phyloP scores from a whole-genome alignment of 2,329 filamentous ascomycete genomes.

The Emericellopsis atlantica region DNA sequence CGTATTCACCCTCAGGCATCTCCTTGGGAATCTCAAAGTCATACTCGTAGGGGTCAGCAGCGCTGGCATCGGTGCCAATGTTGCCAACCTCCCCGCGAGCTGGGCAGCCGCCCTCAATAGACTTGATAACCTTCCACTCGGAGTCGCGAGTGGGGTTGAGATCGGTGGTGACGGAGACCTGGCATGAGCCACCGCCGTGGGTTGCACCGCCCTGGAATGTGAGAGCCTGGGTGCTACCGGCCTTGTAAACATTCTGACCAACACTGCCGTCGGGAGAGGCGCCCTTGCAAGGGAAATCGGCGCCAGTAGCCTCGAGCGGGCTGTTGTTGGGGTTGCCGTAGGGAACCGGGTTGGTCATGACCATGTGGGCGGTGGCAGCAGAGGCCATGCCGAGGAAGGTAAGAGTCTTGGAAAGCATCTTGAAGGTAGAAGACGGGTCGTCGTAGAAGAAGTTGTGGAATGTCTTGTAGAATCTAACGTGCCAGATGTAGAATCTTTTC shows the following conservation, averaged over 20 bases:
- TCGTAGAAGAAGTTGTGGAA: conserved; percentile 19
- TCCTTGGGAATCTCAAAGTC: conserved; percentile 59
- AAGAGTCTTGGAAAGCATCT: conserved; percentile 37
- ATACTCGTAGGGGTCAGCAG: conserved; percentile 42
- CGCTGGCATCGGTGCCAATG: conserved; percentile 31
- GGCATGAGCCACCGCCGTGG: conserved; percentile 89
- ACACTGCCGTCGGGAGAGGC: conserved; percentile 17
- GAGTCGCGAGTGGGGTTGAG: conserved; percentile 49
- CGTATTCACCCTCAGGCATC: conserved; percentile 64
- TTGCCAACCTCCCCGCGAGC: conserved; percentile 45
- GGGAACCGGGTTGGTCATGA: conserved; percentile 56
- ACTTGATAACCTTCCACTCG: conserved; percentile 82
- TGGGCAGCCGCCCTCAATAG: conserved; percentile 77
- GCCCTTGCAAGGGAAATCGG: conserved; percentile 75
- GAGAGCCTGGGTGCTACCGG: conserved; percentile 31
- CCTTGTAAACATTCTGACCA: conserved; percentile 41
- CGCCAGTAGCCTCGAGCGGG: conserved; percentile 48
- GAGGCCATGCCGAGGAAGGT: conserved; percentile 43
- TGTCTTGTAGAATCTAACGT: conserved; percentile 17
- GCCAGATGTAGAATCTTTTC: conserved; percentile 20
- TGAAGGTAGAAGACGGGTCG: conserved; percentile 14
- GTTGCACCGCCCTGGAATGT: conserved; percentile 59
- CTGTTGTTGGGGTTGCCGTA: conserved; percentile 42
- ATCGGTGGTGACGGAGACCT: conserved; percentile 77
- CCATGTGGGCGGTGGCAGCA: conserved; percentile 61